Evolutionary conservation across 139 green algal genomes (phyloP).

Genomic region (Chlamydomonas schloesseri): DNA sequence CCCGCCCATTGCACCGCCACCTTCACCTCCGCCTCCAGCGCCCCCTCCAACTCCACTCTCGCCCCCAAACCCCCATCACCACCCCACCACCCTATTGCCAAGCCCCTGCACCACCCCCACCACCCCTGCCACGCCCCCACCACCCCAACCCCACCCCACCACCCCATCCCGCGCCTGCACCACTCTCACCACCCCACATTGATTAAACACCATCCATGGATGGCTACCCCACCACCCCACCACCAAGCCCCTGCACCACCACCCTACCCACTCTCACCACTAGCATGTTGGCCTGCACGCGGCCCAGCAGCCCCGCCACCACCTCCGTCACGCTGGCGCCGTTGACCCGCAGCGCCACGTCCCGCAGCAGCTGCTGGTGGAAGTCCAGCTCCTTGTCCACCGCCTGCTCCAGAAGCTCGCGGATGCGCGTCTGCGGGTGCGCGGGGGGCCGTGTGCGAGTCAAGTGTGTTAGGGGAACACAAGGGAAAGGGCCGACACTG

Average conservation of each 20-base stretch:
- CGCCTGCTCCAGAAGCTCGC: constrained; percentile 33
- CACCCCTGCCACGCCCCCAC: too few relatives aligned
- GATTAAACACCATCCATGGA: too few relatives aligned
- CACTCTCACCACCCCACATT: too few relatives aligned
- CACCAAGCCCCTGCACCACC: background rate
- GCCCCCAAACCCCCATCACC: too few relatives aligned
- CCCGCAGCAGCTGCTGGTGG: constrained; percentile 35
- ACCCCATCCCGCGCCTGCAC: too few relatives aligned
- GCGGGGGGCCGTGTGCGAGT: background rate
- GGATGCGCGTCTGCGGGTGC: constrained; percentile 5
- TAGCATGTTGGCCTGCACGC: constrained; percentile 7
- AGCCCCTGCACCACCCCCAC: too few relatives aligned
- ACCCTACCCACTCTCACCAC: constrained; percentile 35
- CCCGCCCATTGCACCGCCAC: too few relatives aligned
- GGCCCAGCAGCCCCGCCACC: background rate
- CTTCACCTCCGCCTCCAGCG: too few relatives aligned
- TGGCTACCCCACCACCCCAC: too few relatives aligned
- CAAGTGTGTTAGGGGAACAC: background rate
- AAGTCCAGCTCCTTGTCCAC: constrained; percentile 58
- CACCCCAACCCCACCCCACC: too few relatives aligned
- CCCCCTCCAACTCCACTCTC: too few relatives aligned
- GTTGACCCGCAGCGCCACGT: background rate
- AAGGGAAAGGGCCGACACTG: background rate
- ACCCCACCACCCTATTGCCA: too few relatives aligned
- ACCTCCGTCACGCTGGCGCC: constrained; percentile 7